Evolutionary conservation across 177 flowering plant genomes (phyloP), one percentile per base, ranked within the genome.

Genomic region (Vitis hybrid): DNA sequence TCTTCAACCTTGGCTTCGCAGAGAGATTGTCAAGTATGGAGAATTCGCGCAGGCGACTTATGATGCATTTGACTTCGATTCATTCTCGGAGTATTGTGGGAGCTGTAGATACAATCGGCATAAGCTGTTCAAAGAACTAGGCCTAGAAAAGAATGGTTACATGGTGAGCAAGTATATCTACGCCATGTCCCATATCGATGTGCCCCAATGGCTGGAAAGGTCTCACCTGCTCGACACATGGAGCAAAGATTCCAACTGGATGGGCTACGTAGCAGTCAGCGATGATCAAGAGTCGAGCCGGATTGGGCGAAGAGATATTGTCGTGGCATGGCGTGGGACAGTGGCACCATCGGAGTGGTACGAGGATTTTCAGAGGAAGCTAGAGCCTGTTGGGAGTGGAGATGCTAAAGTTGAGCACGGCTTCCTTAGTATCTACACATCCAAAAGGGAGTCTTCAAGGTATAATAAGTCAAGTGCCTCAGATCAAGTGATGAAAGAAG

Each of bases 251-350:
- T 74, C 81, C 21, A 75, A 76, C 59, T 83, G 86, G 86, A 74
- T 81, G 46, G 86, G 86, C 2, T 78, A 66, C 48, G 81, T 83
- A 0, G 82, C 84, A 1, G 81, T 81, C 1, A 76, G 79, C 21
- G 60, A 69, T 18, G 79, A 79, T 18, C 70, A 72, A 18, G 73
- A 64, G 50, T 13, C 76, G 0, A 4, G 21, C 0, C 3, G 74
- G 52, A 61, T 82, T 4, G 86, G 86, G 2, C 54, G 86, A 24
- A 40, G 86, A 24, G 86, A 82, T 32, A 78, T 82, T 3, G 60
- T 74, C 19, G 72, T 82, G 11, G 81, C 74, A 1, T 82, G 76
- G 79, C 72, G 79, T 3, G 79, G 77, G 5, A 79, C 82, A 8
- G 72, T 73, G 72, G 56, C 79, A 11, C 73, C 73, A 2, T 18